Base-by-base conservation (phyloP, 2,329 filamentous ascomycete species). In the Aspergillus candidus region DNA sequence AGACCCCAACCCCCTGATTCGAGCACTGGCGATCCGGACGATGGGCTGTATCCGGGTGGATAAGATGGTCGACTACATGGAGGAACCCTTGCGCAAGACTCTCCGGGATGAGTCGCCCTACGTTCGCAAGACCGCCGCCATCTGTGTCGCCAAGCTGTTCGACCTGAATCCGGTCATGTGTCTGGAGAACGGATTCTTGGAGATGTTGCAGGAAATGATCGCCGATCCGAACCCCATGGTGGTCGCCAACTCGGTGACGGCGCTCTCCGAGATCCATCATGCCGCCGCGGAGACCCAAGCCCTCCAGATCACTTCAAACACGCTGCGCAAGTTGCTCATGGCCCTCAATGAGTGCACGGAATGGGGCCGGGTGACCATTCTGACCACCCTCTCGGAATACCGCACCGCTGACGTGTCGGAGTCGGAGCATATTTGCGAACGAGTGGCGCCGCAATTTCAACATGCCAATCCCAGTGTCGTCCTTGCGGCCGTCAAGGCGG, bases 51-150 rank as follows among this genome's bases (percentile, higher is more conserved):
- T 98, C 59, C 78, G 93, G 44, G 93, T 98, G 44, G 93, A 97
- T 57, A 98, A 98, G 71, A 98, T 98, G 88, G 88, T 97, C 53
- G 93, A 98, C 65, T 98, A 98, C 68, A 97, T 98, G 91, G 93
- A 97, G 68, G 93, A 98, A 62, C 93, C 93, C 11, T 71, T 98
- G 51, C 81, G 93, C 57, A 98, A 98, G 73, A 98, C 93, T 11
- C 74, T 98, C 55, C 83, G 89, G 67, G 93, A 98, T 71, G 93
- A 98, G 70, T 97, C 91, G 38, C 93, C 93, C 1, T 98, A 98
- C 67, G 93, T 98, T 49, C 86, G 93, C 57, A 98, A 98, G 73
- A 98, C 93, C 2, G 93, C 93, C 35, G 93, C 91, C 33, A 93
- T 98, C 54, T 97, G 93, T 65, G 93, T 98, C 35, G 93, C 93